Base-by-base conservation (phyloP, 768 basidiomycete genomes). In the Russula foetens region DNA sequence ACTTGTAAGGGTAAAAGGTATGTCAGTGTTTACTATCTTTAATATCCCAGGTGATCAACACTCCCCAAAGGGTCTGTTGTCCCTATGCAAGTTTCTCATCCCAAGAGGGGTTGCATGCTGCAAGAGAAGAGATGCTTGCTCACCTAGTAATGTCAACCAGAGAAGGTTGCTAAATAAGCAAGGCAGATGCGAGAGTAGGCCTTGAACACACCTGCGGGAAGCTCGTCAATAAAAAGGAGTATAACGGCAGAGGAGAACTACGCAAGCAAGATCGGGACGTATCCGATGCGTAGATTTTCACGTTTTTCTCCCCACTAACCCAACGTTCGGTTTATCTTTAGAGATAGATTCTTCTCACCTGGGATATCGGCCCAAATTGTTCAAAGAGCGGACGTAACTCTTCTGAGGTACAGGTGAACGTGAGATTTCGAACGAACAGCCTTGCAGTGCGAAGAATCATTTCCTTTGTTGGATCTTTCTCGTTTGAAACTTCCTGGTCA, bases 381-480 rank as follows among this genome's bases (percentile, higher is more conserved):
- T 72, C 70, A 71, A 94, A 93, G 2, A 85, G 76, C 14, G 79
- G 77, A 2, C 71, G 68, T 0, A 98, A 73, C 52, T 97, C 93
- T 2, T 76, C 71, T 19, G 88, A 81, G 7, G 87, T 86, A 59
- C 89, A 91, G 0, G 86, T 82, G 68, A 93, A 98, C 0, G 93
- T 79, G n/a, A 99, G 73, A 69, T 98, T 99, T n/a, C 97, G 91
- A 6, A 99, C 75, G 69, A 98, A 98, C 2, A 98, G 75, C 4
- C 95, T 83, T 1, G 83, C 80, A 0, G 93, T 95, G 58, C 81
- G 79, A 5, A 86, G 73, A 54, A 96, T 87, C 1, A 84, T 82
- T 28, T 71, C 66, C 61, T 74, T 73, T 1, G 66, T 65, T 3
- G 72, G 65, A 21, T 59, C 44, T 21, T 58, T 54, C 47, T 39